These are phyloP conservation scores for Cairneyella variabilis DNA, from an alignment of 495 filamentous ascomycete genomes.

Conservation along the genomic window DNA sequence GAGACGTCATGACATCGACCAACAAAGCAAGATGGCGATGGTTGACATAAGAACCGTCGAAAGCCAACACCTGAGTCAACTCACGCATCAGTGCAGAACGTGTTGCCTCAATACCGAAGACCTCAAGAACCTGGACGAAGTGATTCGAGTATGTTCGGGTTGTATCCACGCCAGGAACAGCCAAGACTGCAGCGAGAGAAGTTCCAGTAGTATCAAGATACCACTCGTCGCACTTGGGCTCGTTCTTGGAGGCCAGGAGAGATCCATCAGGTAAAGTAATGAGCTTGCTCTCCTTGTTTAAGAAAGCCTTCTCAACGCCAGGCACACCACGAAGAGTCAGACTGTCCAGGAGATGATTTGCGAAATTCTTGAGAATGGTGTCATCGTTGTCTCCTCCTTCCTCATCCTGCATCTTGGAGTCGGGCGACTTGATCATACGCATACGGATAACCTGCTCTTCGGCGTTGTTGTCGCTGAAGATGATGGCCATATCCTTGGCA, in stretches of 20 bases:
- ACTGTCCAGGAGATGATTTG: constrained; percentile 85
- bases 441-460: constrained; percentile 93
- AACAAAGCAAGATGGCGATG: constrained; percentile 95
- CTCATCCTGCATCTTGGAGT: constrained; percentile 72
- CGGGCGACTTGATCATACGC: constrained; percentile 65
- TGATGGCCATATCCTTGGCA: constrained; percentile 80
- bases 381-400: constrained; percentile 86
- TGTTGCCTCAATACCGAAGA: constrained; percentile 95
- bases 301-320: constrained; percentile 86
- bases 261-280: constrained; percentile 60
- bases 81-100: constrained; percentile 82
- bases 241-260: constrained; percentile 63
- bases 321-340: constrained; percentile 85
- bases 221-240: constrained; percentile 80
- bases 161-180: constrained; percentile 84
- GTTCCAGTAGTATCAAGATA: constrained; percentile 92
- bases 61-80: constrained; percentile 84
- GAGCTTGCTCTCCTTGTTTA: constrained; percentile 73
- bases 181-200: constrained; percentile 73
- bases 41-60: constrained; percentile 99
- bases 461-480: constrained; percentile 98
- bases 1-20: constrained; percentile 96
- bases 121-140: constrained; percentile 86
- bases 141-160: constrained; percentile 92
- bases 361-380: constrained; percentile 82